A percentile compares a stretch with the other conserved stretches of the same genome.
Conservation (phyloP, 75 land plant species). For the Pinus albicaulis region DNA sequence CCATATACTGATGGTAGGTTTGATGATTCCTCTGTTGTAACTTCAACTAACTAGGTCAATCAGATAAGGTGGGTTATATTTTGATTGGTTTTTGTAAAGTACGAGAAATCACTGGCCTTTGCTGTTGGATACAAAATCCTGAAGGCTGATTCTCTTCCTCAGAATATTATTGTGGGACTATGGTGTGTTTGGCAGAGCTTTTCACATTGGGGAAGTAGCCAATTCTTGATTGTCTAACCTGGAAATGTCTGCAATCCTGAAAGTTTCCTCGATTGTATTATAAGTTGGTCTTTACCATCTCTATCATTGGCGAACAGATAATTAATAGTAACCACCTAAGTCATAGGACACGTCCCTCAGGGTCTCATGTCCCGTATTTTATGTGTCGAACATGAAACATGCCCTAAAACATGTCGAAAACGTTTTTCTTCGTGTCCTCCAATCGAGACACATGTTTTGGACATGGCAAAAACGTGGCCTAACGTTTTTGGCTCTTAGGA, state of each 20-base stretch:
- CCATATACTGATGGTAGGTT: background rate
- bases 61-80: background rate
- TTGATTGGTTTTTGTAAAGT: background rate
- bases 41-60: background rate
- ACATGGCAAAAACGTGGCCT: too few relatives aligned
- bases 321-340: too few relatives aligned
- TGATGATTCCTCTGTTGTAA: background rate
- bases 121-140: too few relatives aligned
- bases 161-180: background rate
- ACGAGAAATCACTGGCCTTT: too few relatives aligned
- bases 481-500: too few relatives aligned
- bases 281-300: background rate
- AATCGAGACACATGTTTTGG: too few relatives aligned
- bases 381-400: too few relatives aligned
- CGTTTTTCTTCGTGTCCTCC: too few relatives aligned
- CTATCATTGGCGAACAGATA: too few relatives aligned
- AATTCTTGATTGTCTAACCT: background rate
- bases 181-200: background rate
- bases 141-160: background rate
- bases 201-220: background rate
- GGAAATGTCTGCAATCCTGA: background rate
- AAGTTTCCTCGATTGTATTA: background rate
- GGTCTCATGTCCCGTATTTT: too few relatives aligned
- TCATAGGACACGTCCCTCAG: too few relatives aligned
- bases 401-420: too few relatives aligned